phyloP scores from a whole-genome alignment of 2,329 filamentous ascomycete species.

The Exserohilum rostratum region DNA sequence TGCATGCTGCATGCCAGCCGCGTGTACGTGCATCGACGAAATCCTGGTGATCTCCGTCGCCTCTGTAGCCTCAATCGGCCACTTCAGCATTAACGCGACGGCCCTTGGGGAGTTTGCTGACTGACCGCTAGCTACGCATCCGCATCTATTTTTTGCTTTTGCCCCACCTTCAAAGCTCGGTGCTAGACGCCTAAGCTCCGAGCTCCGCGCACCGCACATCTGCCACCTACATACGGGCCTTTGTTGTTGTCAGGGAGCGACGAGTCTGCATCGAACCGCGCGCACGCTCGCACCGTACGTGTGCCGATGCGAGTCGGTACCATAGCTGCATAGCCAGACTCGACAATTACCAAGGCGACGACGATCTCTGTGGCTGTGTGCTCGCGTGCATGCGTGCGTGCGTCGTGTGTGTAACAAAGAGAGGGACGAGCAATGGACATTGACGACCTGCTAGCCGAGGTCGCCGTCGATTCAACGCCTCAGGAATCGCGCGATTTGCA shows the following conservation, averaged over 20 bases:
- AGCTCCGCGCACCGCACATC: background rate
- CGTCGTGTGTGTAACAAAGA: background rate
- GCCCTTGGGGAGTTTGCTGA: too few species aligned
- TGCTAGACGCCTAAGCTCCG: background rate
- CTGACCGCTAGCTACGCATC: background rate
- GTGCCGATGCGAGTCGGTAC: background rate
- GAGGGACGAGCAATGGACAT: slow-evolving; percentile 53
- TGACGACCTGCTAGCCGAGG: slow-evolving; percentile 59
- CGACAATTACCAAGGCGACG: background rate
- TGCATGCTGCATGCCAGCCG: slow-evolving; percentile 16
- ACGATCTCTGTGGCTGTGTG: background rate
- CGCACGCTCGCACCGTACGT: background rate
- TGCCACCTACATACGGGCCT: background rate
- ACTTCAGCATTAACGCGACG: background rate
- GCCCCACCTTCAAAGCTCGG: background rate
- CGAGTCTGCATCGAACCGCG: background rate
- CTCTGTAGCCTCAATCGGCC: background rate
- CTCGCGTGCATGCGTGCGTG: background rate
- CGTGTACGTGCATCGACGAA: slow-evolving; percentile 5
- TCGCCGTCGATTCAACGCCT: slow-evolving; percentile 54
- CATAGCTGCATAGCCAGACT: background rate
- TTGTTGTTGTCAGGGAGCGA: background rate
- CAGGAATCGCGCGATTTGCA: slow-evolving; percentile 77
- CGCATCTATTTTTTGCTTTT: slow-evolving; percentile 1
- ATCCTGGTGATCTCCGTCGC: background rate